These are phyloP conservation scores for Paratrypanosoma confusum DNA, from an alignment of 208 protist species.

Conservation along the genomic window DNA sequence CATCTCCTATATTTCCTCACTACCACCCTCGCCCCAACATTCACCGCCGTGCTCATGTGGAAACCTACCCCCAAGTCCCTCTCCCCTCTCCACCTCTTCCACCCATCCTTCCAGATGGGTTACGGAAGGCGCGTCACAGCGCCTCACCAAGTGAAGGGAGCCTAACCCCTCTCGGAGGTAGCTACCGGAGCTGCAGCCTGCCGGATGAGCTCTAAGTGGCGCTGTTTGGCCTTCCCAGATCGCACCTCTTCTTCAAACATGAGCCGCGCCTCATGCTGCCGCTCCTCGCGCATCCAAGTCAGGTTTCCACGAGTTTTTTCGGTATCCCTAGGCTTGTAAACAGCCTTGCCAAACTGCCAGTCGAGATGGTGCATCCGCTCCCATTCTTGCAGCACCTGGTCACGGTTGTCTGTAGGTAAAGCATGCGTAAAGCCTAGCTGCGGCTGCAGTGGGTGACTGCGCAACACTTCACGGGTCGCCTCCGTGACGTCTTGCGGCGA, in stretches of 20 bases:
- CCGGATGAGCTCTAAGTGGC: slow-evolving; percentile 57
- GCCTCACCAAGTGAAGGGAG: too few species aligned
- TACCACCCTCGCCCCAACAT: too few species aligned
- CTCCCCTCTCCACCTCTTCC: too few species aligned
- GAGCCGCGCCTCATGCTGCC: slow-evolving; percentile 41
- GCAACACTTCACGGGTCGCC: slow-evolving; percentile 49
- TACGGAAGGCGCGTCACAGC: too few species aligned
- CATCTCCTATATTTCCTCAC: too few species aligned
- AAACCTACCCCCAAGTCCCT: too few species aligned
- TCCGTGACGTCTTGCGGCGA: slow-evolving; percentile 29
- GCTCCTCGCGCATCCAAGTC: slow-evolving; percentile 76
- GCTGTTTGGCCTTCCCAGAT: slow-evolving; percentile 48
- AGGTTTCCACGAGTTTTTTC: slow-evolving; percentile 76
- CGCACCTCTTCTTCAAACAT: slow-evolving; percentile 38
- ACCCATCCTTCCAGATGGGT: too few species aligned
- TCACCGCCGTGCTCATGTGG: too few species aligned
- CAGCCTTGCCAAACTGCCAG: slow-evolving; percentile 88
- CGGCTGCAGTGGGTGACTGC: slow-evolving; percentile 61
- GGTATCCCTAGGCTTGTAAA: slow-evolving; percentile 53
- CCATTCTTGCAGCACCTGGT: slow-evolving; percentile 74
- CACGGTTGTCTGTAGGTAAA: slow-evolving; percentile 68
- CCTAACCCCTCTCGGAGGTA: too few species aligned
- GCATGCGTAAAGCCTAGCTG: slow-evolving; percentile 77
- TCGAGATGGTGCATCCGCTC: slow-evolving; percentile 81
- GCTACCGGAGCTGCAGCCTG: slow-evolving; percentile 21